phyloP scores from a whole-genome alignment of 768 basidiomycete species.

The Phlegmacium glaucopus region DNA sequence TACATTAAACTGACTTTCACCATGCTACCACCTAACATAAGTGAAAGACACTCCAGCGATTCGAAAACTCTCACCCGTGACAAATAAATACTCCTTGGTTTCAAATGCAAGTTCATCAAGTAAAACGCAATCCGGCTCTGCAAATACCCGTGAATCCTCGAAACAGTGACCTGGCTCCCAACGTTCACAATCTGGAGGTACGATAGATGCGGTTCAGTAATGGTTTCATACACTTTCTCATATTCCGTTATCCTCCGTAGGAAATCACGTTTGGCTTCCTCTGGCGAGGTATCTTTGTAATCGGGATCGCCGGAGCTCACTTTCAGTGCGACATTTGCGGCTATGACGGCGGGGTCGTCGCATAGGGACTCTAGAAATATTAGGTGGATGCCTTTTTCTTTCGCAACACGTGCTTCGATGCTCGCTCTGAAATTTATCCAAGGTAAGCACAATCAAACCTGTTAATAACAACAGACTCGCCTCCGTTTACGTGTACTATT shows the following conservation, averaged over 20 bases:
- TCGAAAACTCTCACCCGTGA: slow-evolving; percentile 69
- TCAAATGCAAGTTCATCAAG: slow-evolving; percentile 96
- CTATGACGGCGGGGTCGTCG: slow-evolving; percentile 91
- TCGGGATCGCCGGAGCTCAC: slow-evolving; percentile 97
- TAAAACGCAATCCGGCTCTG: slow-evolving; percentile 98
- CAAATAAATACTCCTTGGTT: slow-evolving; percentile 94
- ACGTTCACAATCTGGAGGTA: slow-evolving; percentile 94
- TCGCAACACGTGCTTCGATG: slow-evolving; percentile 78
- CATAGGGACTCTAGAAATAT: slow-evolving; percentile 96
- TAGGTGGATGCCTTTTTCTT: slow-evolving; percentile 82
- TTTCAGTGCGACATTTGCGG: slow-evolving; percentile 94
- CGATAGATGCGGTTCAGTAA: slow-evolving; percentile 86
- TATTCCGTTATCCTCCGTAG: slow-evolving; percentile 88
- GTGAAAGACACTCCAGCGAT: background rate
- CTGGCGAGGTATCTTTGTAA: slow-evolving; percentile 84
- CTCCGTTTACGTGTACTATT: slow-evolving; percentile 82
- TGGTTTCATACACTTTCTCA: slow-evolving; percentile 93
- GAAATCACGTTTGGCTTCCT: slow-evolving; percentile 89
- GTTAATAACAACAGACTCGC: slow-evolving; percentile 31
- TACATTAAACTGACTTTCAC: slow-evolving; percentile 96
- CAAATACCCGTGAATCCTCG: slow-evolving; percentile 89
- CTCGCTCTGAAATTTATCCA: slow-evolving; percentile 52
- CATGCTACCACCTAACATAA: slow-evolving; percentile 59
- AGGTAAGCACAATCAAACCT: background rate
- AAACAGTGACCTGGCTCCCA: slow-evolving; percentile 83